Conservation (phyloP, 371 early-diverging fungal species). For the Mucor saturninus region DNA sequence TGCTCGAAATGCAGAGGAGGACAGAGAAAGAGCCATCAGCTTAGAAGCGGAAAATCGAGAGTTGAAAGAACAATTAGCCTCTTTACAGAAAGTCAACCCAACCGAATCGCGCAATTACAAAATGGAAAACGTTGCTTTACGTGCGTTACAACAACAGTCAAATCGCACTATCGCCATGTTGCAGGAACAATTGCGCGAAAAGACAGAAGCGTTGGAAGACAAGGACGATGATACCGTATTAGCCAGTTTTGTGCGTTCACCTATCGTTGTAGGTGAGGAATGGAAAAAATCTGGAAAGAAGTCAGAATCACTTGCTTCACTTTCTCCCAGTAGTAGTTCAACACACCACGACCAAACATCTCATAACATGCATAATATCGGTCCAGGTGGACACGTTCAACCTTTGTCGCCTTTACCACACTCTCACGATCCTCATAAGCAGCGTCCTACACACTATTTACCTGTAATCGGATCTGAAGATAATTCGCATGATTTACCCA, state of each 20-base stretch:
- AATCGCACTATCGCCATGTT: slow-evolving; percentile 45
- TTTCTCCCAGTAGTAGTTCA: neutral
- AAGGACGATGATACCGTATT: slow-evolving; percentile 10
- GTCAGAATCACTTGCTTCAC: slow-evolving; percentile 1
- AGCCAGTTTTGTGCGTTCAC: neutral
- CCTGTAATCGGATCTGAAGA: neutral
- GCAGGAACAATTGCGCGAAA: slow-evolving; percentile 38
- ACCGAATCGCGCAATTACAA: slow-evolving; percentile 28
- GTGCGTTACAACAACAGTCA: slow-evolving; percentile 44
- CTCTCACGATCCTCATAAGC: neutral
- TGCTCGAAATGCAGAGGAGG: slow-evolving; percentile 37
- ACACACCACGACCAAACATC: neutral
- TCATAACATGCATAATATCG: slow-evolving; percentile 5
- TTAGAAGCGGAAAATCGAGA: slow-evolving; percentile 51
- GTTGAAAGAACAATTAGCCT: slow-evolving; percentile 30
- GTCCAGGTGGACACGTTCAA: slow-evolving; percentile 23
- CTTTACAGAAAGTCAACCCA: slow-evolving; percentile 8
- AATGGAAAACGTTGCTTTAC: slow-evolving; percentile 44
- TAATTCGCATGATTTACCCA: neutral
- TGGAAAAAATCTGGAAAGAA: slow-evolving; percentile 41
- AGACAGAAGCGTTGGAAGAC: slow-evolving; percentile 15
- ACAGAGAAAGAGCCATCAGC: slow-evolving; percentile 45
- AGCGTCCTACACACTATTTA: neutral
- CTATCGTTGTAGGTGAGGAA: slow-evolving; percentile 40
- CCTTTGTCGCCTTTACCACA: slow-evolving; percentile 4